Evolutionary conservation across 306 rosid species (phyloP).

Genomic region (Arachis stenosperma): DNA sequence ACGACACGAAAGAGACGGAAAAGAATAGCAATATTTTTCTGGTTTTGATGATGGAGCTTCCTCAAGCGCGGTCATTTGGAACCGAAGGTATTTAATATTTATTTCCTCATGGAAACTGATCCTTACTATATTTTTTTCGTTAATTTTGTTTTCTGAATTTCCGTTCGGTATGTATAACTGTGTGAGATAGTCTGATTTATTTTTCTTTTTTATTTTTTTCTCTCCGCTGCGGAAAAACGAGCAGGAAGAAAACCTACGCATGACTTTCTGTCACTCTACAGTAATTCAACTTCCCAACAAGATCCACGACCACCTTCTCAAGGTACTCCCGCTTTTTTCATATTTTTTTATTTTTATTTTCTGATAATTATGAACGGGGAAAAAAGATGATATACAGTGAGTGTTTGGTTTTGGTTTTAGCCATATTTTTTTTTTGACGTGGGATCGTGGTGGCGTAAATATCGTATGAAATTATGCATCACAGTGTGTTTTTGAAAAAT

Average conservation of each 20-base stretch:
- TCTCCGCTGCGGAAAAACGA: conserved; percentile 18
- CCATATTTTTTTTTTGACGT: conserved; percentile 32
- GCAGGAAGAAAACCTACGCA: conserved; percentile 88
- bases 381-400: conserved; percentile 2
- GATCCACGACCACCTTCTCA: conserved; percentile 87
- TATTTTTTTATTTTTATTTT: conserved; percentile 1
- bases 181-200: conserved; percentile 2
- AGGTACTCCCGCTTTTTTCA: conserved; percentile 53
- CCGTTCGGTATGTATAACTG: neutral
- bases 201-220: neutral
- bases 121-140: neutral
- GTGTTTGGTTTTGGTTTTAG: neutral
- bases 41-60: conserved; percentile 81
- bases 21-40: neutral
- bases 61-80: conserved; percentile 79
- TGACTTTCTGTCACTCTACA: conserved; percentile 88
- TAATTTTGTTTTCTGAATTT: neutral
- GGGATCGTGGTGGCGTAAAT: conserved; percentile 41
- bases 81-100: conserved; percentile 58
- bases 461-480: conserved; percentile 35
- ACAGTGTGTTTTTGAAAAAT: conserved; percentile 33
- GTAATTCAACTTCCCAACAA: conserved; percentile 76
- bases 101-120: conserved; percentile 8
- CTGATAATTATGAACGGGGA: conserved; percentile 19
- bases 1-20: conserved; percentile 6